These are phyloP conservation scores for Fusarium albosuccineum DNA, from an alignment of 2,329 filamentous ascomycete genomes.

Conservation along the genomic window DNA sequence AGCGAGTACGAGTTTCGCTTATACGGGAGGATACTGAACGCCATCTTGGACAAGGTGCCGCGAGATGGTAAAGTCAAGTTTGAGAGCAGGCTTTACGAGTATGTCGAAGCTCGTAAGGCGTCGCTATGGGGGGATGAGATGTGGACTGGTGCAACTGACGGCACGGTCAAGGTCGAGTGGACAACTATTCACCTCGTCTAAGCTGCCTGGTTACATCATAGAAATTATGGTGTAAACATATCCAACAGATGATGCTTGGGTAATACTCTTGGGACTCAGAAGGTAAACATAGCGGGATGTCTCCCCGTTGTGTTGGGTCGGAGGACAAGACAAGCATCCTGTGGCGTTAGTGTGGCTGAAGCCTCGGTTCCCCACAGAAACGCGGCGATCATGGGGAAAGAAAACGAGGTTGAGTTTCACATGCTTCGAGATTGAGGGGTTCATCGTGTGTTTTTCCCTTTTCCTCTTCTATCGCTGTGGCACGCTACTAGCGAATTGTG, in stretches of 20 bases:
- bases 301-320: too few species aligned
- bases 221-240: too few species aligned
- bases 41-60: not conserved
- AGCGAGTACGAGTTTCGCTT: too few species aligned
- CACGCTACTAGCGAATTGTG: not conserved
- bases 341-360: not conserved
- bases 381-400: not conserved
- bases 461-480: not conserved
- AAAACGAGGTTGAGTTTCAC: slow-evolving; percentile 11
- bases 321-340: not conserved
- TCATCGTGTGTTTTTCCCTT: not conserved
- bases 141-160: too few species aligned
- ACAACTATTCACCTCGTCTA: slow-evolving; percentile 3
- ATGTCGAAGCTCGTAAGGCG: too few species aligned
- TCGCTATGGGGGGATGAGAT: too few species aligned
- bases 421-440: slow-evolving; percentile 3
- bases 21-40: not conserved
- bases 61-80: not conserved
- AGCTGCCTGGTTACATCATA: not conserved
- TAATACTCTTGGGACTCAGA: too few species aligned
- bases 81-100: not conserved
- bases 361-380: slow-evolving; percentile 12
- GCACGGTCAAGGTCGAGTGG: not conserved
- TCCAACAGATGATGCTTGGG: too few species aligned
- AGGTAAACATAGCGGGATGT: too few species aligned